These are phyloP conservation scores for Nicotiana sylvestris DNA, from an alignment of 257 asterid species.

Conservation along the genomic window DNA sequence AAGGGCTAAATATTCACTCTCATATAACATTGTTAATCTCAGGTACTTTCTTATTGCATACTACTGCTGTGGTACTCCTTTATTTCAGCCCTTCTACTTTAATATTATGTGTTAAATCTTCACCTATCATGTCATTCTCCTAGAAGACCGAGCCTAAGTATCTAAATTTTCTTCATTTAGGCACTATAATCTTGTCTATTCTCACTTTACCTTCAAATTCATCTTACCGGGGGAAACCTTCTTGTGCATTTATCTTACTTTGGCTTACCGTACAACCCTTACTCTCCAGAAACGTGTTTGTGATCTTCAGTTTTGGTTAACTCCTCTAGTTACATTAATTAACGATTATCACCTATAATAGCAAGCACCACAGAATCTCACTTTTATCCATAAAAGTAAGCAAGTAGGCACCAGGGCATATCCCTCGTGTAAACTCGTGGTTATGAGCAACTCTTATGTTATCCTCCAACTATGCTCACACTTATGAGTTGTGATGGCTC, in stretches of 20 bases:
- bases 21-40: neutral
- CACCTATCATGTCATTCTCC: neutral
- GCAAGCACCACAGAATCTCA: neutral
- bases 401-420: neutral
- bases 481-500: neutral
- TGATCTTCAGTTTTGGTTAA: neutral
- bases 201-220: neutral
- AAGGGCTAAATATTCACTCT: neutral
- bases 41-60: neutral
- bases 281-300: neutral
- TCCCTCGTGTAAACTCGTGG: neutral
- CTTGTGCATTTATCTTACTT: neutral
- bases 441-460: neutral
- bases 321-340: neutral
- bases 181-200: neutral
- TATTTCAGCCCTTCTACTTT: neutral
- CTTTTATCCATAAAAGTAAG: neutral
- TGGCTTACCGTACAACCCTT: neutral
- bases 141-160: neutral
- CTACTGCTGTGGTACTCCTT: neutral
- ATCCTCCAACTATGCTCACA: neutral
- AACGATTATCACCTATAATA: neutral
- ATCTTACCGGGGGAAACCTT: no score
- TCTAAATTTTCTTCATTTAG: neutral
- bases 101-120: neutral